Evolutionary conservation across 2,329 filamentous ascomycete genomes (phyloP).

Genomic region (Trichoderma oligosporum): DNA sequence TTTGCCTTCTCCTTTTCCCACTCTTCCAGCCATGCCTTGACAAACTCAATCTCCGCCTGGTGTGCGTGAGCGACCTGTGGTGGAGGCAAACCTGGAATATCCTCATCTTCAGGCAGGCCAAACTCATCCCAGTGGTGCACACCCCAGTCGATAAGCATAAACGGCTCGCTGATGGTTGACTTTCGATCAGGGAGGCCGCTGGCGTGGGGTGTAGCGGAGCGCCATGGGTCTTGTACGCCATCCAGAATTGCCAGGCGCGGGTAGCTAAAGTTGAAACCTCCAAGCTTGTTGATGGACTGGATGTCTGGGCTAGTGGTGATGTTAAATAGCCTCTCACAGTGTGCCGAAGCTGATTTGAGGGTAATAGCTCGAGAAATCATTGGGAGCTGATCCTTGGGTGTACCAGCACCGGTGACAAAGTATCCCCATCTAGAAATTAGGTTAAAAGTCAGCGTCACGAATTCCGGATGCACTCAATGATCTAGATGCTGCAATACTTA

Average conservation of each 20-base stretch:
- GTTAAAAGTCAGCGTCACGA: neutral
- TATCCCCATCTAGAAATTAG: constrained; percentile 66
- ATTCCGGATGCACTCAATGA: neutral
- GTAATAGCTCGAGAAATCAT: constrained; percentile 69
- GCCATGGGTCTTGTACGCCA: constrained; percentile 77
- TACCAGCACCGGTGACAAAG: constrained; percentile 68
- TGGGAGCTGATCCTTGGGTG: constrained; percentile 60
- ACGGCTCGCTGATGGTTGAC: constrained; percentile 64
- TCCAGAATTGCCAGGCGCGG: constrained; percentile 72
- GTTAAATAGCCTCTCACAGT: constrained; percentile 68
- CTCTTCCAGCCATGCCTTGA: constrained; percentile 63
- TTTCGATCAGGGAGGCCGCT: constrained; percentile 54
- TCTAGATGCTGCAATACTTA: constrained; percentile 29
- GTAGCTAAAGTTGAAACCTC: constrained; percentile 68
- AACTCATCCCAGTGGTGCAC: constrained; percentile 83
- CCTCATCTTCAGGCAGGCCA: constrained; percentile 51
- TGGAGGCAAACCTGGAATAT: constrained; percentile 61
- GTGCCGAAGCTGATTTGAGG: constrained; percentile 56
- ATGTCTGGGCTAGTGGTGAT: constrained; percentile 61
- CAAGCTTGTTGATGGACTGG: constrained; percentile 69
- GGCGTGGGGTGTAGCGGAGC: constrained; percentile 67
- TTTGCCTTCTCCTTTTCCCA: constrained; percentile 39
- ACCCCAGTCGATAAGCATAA: constrained; percentile 66
- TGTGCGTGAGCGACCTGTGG: constrained; percentile 57
- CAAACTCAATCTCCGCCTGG: constrained; percentile 55